These are phyloP conservation scores for Xerocomellus amylosporus DNA, from an alignment of 768 basidiomycete species.

Conservation along the genomic window DNA sequence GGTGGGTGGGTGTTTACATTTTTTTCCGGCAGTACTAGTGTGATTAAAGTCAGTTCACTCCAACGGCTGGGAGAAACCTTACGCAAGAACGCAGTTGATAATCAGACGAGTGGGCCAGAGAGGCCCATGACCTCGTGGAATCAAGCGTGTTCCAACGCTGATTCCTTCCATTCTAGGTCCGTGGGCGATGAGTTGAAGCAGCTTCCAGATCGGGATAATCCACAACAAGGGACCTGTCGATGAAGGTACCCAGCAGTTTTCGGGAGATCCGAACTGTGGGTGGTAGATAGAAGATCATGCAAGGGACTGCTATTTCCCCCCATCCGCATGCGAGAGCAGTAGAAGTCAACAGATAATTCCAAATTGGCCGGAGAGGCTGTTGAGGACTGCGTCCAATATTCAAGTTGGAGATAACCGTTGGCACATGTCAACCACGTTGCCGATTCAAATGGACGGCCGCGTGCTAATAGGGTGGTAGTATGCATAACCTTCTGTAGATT, in stretches of 20 bases:
- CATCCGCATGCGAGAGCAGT: background rate
- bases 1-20: conserved; percentile 5
- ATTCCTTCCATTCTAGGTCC: conserved; percentile 22
- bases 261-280: conserved; percentile 4
- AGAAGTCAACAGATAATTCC: background rate
- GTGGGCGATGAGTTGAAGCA: conserved; percentile 2
- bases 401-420: conserved; percentile 12
- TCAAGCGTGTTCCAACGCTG: conserved; percentile 5
- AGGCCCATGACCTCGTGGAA: conserved; percentile 22
- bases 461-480: background rate
- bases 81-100: conserved; percentile 7
- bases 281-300: background rate
- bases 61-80: conserved; percentile 17
- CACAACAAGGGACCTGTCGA: background rate
- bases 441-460: background rate
- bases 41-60: conserved; percentile 1
- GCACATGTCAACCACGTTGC: conserved; percentile 18
- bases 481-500: background rate
- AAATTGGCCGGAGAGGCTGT: background rate
- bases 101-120: conserved; percentile 10
- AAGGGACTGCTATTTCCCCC: background rate
- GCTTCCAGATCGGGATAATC: conserved; percentile 10
- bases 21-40: background rate
- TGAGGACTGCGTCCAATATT: background rate
- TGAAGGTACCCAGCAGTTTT: background rate